Evolutionary conservation across 2,329 filamentous ascomycete species (phyloP).

Genomic region (Hymenoscyphus infarciens): DNA sequence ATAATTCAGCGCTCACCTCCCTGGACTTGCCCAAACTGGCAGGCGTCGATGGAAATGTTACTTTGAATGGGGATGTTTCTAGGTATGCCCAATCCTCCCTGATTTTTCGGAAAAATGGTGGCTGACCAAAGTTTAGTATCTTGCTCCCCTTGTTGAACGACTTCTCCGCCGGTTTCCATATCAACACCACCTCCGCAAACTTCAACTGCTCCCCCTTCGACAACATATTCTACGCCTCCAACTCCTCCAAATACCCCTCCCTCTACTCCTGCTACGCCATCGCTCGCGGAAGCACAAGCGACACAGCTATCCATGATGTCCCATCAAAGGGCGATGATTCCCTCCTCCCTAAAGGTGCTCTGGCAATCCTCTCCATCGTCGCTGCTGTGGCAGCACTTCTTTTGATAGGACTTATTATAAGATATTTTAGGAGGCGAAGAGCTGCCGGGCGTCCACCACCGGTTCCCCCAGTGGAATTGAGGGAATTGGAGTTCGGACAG

Average conservation of each 20-base stretch:
- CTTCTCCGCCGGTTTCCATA: conserved; percentile 8
- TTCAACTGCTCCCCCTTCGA: conserved; percentile 17
- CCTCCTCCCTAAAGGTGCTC: conserved; percentile 7
- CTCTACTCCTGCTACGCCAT: conserved; percentile 13
- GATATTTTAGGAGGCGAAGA: conserved; percentile 1
- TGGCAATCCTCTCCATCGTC: conserved; percentile 10
- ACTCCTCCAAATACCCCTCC: background rate
- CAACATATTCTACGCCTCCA: conserved; percentile 5
- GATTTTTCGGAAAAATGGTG: background rate
- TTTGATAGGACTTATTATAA: background rate
- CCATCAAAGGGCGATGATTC: background rate
- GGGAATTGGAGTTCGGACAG: background rate
- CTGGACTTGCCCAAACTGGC: conserved; percentile 3
- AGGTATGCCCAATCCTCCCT: background rate
- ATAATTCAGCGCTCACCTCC: conserved; percentile 7
- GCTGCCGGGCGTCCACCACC: background rate
- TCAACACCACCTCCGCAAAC: conserved; percentile 4
- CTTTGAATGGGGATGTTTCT: conserved; percentile 7
- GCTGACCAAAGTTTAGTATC: conserved; percentile 7
- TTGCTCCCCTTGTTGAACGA: conserved; percentile 7
- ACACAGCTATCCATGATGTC: conserved; percentile 7
- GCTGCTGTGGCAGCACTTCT: conserved; percentile 3
- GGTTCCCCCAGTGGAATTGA: background rate
- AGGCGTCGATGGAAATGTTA: conserved; percentile 11
- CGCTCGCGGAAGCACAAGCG: background rate